phyloP scores from a whole-genome alignment of 2,329 filamentous ascomycete species.

The Alternaria ethzedia region DNA sequence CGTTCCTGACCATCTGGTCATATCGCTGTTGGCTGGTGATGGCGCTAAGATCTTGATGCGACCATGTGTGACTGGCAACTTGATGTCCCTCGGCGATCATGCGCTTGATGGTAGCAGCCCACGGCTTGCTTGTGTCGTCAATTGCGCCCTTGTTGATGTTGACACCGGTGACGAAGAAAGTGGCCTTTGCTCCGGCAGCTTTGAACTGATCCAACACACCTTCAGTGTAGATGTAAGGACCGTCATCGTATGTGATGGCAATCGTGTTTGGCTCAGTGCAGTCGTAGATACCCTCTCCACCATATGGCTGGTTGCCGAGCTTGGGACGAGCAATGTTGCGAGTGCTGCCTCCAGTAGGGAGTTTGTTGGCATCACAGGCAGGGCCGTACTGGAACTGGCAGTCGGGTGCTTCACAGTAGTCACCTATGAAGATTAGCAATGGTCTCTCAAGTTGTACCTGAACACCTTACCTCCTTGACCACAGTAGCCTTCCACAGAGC shows the following conservation, averaged over 20 bases:
- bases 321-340: constrained; percentile 58
- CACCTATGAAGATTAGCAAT: constrained; percentile 15
- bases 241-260: constrained; percentile 72
- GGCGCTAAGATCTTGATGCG: constrained; percentile 57
- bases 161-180: constrained; percentile 69
- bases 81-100: constrained; percentile 65
- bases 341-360: constrained; percentile 62
- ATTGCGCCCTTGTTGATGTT: constrained; percentile 63
- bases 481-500: constrained; percentile 35
- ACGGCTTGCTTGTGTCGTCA: constrained; percentile 53
- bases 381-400: constrained; percentile 67
- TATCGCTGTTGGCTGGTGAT: constrained; percentile 53
- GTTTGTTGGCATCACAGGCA: constrained; percentile 64
- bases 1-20: constrained; percentile 59
- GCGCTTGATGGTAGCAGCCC: constrained; percentile 59
- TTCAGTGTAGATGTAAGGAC: constrained; percentile 66
- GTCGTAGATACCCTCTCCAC: constrained; percentile 62
- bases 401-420: constrained; percentile 66
- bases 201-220: constrained; percentile 66
- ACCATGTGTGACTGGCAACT: constrained; percentile 65
- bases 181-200: constrained; percentile 66
- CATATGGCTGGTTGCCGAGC: constrained; percentile 62
- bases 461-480: constrained; percentile 31
- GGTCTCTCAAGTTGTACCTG: not conserved
- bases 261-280: constrained; percentile 62